Evolutionary conservation across 306 rosid species (phyloP), one percentile per base, ranked within the genome.

Genomic region (Trichosanthes cucumerina): DNA sequence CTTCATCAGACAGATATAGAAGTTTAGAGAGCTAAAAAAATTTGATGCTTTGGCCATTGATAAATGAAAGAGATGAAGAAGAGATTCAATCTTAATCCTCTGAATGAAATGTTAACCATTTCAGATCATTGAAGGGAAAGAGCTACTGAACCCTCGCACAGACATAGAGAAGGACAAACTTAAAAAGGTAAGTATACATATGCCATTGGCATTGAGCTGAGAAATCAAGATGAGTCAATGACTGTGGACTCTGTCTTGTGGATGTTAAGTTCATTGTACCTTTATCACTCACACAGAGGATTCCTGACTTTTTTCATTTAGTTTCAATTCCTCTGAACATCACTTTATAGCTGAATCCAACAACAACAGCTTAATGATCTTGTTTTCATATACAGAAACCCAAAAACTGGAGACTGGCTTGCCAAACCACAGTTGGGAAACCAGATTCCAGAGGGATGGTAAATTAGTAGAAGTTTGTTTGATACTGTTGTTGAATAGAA

Each of bases 381-480:
- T 71, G 38, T 24, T 71, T 10, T 71, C 18, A 9, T 50, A 66
- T n/a, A 34, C 89, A 95, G 99, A 95, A 95, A 87, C 99, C 93
- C 79, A 92, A 87, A 86, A 91, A 87, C 80, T 95, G 96, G 96
- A 95, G 99, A 88, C 89, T 92, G 57, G 99, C 99, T 85, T 95
- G 99, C 87, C 99, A 95, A 86, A 85, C 91, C 71, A 87, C 85
- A 44, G 97, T 95, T 49, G 97, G 97, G 31, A 77, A 83, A 80
- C 84, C 91, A 66, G 96, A 92, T 77, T 88, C 97, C 0, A 87
- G 56, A 44, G 97, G 97, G 39, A 85, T 83, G 99, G 99, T 92
- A 66, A 66, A 73, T 15, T 1, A 47, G 38, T 46, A 15, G 21
- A 70, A 70, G 23, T 14, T 70, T 41, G 76, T 23, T 68, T 36